phyloP scores from a whole-genome alignment of 73 alveolate genomes.

The Paraurostyla sp. region DNA sequence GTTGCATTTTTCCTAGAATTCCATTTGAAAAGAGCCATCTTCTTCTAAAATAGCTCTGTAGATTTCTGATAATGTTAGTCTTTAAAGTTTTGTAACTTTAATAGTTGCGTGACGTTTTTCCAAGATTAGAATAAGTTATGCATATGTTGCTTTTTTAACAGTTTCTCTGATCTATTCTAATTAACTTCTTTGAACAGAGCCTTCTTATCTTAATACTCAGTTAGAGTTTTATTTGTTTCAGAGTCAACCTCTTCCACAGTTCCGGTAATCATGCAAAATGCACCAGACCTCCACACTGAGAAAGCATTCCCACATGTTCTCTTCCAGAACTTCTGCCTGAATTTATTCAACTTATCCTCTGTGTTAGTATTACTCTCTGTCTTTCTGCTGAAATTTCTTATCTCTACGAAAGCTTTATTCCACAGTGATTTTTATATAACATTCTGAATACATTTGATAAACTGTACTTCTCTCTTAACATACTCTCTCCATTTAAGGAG shows the following conservation, averaged over 20 bases:
- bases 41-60: not conserved
- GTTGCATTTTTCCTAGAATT: conserved; percentile 45
- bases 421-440: conserved; percentile 27
- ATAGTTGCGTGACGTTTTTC: conserved; percentile 17
- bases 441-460: conserved; percentile 7
- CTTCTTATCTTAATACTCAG: conserved; percentile 38
- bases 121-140: conserved; percentile 19
- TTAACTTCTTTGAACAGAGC: conserved; percentile 17
- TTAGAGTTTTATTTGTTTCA: not conserved
- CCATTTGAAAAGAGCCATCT: conserved; percentile 38
- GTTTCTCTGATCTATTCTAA: conserved; percentile 1
- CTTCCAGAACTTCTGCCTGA: conserved; percentile 31
- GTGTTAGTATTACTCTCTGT: not conserved
- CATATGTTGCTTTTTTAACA: not conserved
- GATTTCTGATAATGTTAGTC: not conserved
- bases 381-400: conserved; percentile 27
- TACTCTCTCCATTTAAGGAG: conserved; percentile 45
- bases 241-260: not conserved
- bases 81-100: conserved; percentile 4
- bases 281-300: conserved; percentile 54
- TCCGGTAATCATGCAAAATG: not conserved
- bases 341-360: conserved; percentile 5
- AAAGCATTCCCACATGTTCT: conserved; percentile 58
- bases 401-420: conserved; percentile 17
- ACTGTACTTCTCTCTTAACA: conserved; percentile 22